Conservation (phyloP, 2,329 filamentous ascomycete species). For the Talaromyces sp. region DNA sequence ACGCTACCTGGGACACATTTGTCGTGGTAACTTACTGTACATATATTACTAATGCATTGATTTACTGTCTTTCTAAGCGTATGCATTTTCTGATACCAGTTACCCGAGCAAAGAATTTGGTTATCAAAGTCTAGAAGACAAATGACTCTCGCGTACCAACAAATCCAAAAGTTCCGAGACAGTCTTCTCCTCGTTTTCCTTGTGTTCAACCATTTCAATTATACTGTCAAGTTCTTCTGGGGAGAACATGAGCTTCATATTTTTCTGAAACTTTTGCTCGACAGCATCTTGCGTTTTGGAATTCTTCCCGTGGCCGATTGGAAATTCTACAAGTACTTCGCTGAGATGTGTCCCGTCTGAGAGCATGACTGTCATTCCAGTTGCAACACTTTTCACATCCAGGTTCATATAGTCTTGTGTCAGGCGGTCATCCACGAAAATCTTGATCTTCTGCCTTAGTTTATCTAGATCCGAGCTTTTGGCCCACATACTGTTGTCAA, state of each 20-base stretch:
- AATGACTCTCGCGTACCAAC: not conserved
- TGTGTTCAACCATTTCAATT: conserved; percentile 2
- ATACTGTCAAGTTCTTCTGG: conserved; percentile 9
- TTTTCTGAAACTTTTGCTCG: conserved; percentile 23
- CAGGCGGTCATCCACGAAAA: conserved; percentile 26
- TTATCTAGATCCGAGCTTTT: conserved; percentile 16
- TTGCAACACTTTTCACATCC: conserved; percentile 20
- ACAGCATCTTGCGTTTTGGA: conserved; percentile 22
- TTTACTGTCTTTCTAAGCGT: not conserved
- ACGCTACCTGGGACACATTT: no score
- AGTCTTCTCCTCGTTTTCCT: not conserved
- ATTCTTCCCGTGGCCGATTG: conserved; percentile 25
- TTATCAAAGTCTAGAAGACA: not conserved
- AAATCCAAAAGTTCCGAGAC: not conserved
- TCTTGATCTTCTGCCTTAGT: conserved; percentile 24
- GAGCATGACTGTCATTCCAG: conserved; percentile 23
- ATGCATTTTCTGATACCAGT: not conserved
- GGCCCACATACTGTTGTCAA: conserved; percentile 22
- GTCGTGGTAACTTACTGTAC: no score
- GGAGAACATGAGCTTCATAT: conserved; percentile 20
- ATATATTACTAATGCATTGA: no score
- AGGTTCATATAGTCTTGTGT: conserved; percentile 26
- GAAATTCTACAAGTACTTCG: conserved; percentile 35
- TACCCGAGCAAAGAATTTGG: not conserved
- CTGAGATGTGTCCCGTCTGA: conserved; percentile 21